Evolutionary conservation across 805 yeast species (phyloP), one percentile per base, ranked within the genome.

Genomic region (Suhomyces kilbournensis): DNA sequence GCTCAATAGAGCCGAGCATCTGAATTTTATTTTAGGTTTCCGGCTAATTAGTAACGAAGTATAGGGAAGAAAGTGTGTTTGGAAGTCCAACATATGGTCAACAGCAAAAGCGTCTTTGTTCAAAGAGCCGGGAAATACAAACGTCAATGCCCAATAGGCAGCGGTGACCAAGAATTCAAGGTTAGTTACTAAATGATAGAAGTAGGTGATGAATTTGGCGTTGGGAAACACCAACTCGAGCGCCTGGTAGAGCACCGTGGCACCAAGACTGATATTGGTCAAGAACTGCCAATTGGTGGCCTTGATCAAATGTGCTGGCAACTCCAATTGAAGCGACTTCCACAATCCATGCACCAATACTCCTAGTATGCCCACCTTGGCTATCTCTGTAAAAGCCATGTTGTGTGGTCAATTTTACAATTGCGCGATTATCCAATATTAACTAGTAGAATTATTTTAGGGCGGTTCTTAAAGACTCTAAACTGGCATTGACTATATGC

Each of bases 401-500:
- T 35, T 8, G 42, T 38, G 42, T 14, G 42, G 9, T 38, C 8
- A 12, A 28, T 32, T 32, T n/a, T 2, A 32, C 35, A 6, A 32
- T n/a, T 32, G 35, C 35, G 35, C 35, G 35, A 32, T 32, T 32
- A 32, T 32, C 28, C 28, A 10, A 28, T 4, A 28, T 28, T 28
- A 28, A 0, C 32, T 12, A 12, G 32, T 12, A 28, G 32, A 28
- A 28, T 28, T 28, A n/a, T 38, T 38, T 14, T 15, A 19, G 3
- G 20, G 42, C 47, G 25, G 12, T 26, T 9, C 63, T 60, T 28
- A 85, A 60, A 39, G 84, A 80, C 52, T 82, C 84, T 14, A 72
- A 69, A 0, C 84, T 85, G 12, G 79, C 80, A 23, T 77, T 74
- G 46, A 82, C 76, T 4, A 89, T 88, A 58, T 83, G 85, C 53